Evolutionary conservation across 2,329 filamentous ascomycete species (phyloP).

Genomic region (Aspergillus versicolor): DNA sequence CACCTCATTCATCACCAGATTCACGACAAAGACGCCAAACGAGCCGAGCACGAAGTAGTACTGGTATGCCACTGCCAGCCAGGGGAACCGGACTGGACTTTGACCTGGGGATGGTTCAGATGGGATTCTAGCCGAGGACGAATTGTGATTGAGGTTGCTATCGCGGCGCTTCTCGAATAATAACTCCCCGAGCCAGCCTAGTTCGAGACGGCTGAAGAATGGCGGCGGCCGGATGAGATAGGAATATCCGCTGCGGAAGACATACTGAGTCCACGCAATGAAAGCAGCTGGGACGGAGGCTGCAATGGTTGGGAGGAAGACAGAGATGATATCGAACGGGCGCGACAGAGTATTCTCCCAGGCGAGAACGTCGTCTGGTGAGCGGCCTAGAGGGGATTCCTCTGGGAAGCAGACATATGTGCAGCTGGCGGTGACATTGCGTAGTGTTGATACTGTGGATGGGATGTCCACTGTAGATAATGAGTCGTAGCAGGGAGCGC

Average conservation of each 20-base stretch:
- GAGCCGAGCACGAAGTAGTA: not conserved
- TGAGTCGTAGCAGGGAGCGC: not conserved
- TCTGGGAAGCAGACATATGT: not conserved
- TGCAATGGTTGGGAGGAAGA: not conserved
- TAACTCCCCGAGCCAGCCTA: not conserved
- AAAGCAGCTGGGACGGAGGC: not conserved
- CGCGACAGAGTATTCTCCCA: not conserved
- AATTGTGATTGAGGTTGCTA: not conserved
- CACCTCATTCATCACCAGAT: conserved; percentile 2
- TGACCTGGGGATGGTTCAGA: not conserved
- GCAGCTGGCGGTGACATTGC: not conserved
- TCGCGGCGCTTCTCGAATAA: not conserved
- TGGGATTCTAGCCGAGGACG: not conserved
- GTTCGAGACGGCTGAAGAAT: not conserved
- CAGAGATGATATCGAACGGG: not conserved
- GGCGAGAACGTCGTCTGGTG: not conserved
- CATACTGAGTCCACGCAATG: not conserved
- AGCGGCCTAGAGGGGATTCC: not conserved
- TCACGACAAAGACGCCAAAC: not conserved
- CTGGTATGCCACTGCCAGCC: not conserved
- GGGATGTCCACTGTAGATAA: not conserved
- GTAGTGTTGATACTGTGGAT: not conserved
- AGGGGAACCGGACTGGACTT: not conserved
- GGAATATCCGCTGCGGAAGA: not conserved
- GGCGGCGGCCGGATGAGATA: not conserved